Base-by-base conservation (phyloP, 345 rosid species). In the Leavenworthia alabamica region DNA sequence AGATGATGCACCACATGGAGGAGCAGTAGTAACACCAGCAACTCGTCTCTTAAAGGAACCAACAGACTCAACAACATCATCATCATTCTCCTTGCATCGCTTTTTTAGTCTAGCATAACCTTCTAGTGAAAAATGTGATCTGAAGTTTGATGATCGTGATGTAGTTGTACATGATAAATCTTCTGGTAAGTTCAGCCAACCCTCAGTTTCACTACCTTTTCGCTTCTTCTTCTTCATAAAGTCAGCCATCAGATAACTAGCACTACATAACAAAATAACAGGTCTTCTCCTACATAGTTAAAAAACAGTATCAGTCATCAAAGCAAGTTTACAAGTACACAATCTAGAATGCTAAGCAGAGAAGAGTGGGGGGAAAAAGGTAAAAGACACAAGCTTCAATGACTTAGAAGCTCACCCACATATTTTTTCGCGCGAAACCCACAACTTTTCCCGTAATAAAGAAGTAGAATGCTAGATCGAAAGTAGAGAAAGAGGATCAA, bases 221-320 rank as follows among this genome's bases (percentile, higher is more conserved):
- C 98, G 80, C 77, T 88, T 91, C 83, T 80, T n/a, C n/a, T n/a
- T 88, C 91, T 90, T 88, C 98, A 91, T 91, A 73, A 75, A 80
- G 71, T 33, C 81, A 47, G 62, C 24, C 22, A 20, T n/a, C 16
- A 47, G 31, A 56, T 13, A 23, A 52, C 67, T 17, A 53, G 56
- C 67, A 61, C 37, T 45, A 70, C 66, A 37, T 31, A 46, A 14
- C 28, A 17, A 61, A 55, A 55, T 4, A 42, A 39, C 7, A 15
- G 27, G 6, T 12, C 45, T 62, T 37, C 69, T 14, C 62, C 73
- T 62, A 41, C 68, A 55, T 0, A 54, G n/a, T n/a, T 50, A 54
- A 70, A 13, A 62, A 54, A 40, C 26, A 48, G 11, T 36, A 44
- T 54, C 35, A 70, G 28, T 22, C 33, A 45, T 53, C 56, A 35